A percentile compares a stretch with the other conserved stretches of the same genome.
Evolutionary conservation across 768 basidiomycete genomes (phyloP).

Genomic region (Leccinum obscurum): DNA sequence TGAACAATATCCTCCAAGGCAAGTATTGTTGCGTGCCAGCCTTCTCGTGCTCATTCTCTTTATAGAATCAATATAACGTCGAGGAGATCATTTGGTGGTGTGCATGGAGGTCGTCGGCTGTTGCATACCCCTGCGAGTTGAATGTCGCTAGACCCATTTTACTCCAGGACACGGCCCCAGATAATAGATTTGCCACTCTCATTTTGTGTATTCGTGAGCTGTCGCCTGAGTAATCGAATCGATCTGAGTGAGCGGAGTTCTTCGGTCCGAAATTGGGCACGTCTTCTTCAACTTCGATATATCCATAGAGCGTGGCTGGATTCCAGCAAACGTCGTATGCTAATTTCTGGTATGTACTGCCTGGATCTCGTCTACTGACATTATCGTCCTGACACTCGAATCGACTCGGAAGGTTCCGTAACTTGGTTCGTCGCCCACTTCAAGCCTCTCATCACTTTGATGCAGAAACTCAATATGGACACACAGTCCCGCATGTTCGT

Average conservation of each 20-base stretch:
- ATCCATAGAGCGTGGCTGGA: background rate
- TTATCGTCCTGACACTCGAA: background rate
- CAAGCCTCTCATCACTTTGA: background rate
- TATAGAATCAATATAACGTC: slow-evolving; percentile 28
- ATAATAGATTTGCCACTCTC: background rate
- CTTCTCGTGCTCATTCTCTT: slow-evolving; percentile 15
- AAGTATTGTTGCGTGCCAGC: slow-evolving; percentile 31
- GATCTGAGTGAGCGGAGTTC: background rate
- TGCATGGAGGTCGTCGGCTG: background rate
- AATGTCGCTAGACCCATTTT: slow-evolving; percentile 4
- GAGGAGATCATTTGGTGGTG: background rate
- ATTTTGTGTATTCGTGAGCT: background rate
- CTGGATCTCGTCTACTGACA: too few species aligned
- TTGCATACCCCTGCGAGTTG: slow-evolving; percentile 8
- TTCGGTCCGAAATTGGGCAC: background rate
- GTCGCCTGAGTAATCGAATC: background rate
- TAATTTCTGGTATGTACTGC: slow-evolving; percentile 20
- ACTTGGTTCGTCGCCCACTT: slow-evolving; percentile 25
- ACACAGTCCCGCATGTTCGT: slow-evolving; percentile 50
- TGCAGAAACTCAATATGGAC: background rate
- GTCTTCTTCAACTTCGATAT: background rate
- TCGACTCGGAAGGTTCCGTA: slow-evolving; percentile 15
- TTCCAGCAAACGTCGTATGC: slow-evolving; percentile 2
- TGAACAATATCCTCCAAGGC: slow-evolving; percentile 88
- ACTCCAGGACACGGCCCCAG: background rate